phyloP scores from a whole-genome alignment of 305 asterid genomes.

The Fraxinus nigra region DNA sequence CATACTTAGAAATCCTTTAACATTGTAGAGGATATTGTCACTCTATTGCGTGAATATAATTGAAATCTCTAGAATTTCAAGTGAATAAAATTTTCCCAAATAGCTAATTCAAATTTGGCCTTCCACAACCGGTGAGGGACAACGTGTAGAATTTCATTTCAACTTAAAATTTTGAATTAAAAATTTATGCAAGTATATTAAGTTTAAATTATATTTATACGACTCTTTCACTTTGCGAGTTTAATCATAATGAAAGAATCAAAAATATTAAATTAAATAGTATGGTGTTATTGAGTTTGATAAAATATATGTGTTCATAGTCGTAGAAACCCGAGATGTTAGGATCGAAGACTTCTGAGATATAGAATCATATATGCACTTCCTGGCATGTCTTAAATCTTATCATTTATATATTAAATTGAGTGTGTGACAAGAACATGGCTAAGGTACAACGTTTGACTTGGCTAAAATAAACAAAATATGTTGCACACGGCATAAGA shows the following conservation, averaged over 20 bases:
- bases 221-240: not conserved
- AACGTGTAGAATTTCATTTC: not conserved
- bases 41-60: not conserved
- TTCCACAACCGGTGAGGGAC: not conserved
- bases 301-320: not conserved
- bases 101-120: not conserved
- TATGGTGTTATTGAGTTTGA: not conserved
- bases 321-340: not conserved
- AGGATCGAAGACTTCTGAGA: not conserved
- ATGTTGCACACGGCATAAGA: not conserved
- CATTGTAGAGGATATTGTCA: not conserved
- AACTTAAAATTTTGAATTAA: not conserved
- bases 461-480: not conserved
- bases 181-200: not conserved
- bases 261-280: not conserved
- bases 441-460: not conserved
- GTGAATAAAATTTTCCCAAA: too few species aligned
- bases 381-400: not conserved
- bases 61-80: not conserved
- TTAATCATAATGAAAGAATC: not conserved
- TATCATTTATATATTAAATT: not conserved
- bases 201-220: too few species aligned
- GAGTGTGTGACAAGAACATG: not conserved
- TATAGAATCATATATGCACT: not conserved
- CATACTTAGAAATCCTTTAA: not conserved